A percentile compares a stretch with the other conserved stretches of the same genome.
Conservation (phyloP, 495 filamentous ascomycete genomes). For the Penicillium manginii region DNA sequence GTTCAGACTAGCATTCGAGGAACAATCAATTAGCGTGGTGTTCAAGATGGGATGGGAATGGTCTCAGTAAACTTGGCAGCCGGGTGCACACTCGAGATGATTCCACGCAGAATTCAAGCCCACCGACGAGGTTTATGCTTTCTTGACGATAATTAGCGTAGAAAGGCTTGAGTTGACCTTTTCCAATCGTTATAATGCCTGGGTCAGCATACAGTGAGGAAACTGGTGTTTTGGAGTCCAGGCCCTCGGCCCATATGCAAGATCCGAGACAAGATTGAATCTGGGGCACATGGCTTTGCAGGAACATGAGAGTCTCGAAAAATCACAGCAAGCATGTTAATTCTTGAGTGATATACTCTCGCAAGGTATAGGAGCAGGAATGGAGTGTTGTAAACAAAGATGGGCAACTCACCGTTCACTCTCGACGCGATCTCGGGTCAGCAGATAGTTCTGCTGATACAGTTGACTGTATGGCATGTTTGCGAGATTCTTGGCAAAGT, state of each 20-base stretch:
- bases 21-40: background rate
- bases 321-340: too few species aligned
- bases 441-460: background rate
- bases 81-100: constrained; percentile 50
- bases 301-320: background rate
- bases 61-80: constrained; percentile 26
- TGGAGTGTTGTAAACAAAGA: background rate
- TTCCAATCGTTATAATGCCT: constrained; percentile 17
- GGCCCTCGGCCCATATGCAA: background rate
- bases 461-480: background rate
- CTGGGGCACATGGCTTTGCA: background rate
- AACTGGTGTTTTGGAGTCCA: background rate
- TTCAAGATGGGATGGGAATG: too few species aligned
- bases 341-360: too few species aligned
- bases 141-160: constrained; percentile 19
- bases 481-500: background rate
- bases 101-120: constrained; percentile 49
- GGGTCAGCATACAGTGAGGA: constrained; percentile 1
- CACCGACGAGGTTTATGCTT: constrained; percentile 31
- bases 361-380: background rate
- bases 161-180: constrained; percentile 26
- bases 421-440: background rate
- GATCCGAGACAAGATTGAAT: background rate
- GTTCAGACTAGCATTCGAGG: constrained; percentile 22
- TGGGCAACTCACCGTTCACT: background rate